phyloP scores from a whole-genome alignment of 1,284 basidiomycete species.

The Cerioporus squamosus region DNA sequence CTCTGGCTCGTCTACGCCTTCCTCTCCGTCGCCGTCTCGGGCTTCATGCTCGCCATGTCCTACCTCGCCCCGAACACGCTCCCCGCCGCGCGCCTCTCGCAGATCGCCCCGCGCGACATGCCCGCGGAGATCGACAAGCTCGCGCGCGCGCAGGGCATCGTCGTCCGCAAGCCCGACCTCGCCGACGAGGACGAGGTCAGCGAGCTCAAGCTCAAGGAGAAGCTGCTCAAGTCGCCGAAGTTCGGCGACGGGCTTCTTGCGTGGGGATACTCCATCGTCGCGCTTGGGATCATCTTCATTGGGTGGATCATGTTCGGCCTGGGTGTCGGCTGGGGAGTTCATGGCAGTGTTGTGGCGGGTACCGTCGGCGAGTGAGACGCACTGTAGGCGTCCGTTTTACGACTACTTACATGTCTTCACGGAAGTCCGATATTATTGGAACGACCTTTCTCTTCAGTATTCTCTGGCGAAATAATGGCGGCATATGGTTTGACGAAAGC shows the following conservation, averaged over 20 bases:
- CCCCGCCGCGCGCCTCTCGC: slow-evolving; percentile 46
- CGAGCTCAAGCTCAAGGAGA: slow-evolving; percentile 33
- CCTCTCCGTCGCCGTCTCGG: slow-evolving; percentile 42
- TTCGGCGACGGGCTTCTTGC: slow-evolving; percentile 20
- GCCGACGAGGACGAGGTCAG: slow-evolving; percentile 24
- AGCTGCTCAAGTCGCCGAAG: slow-evolving; percentile 39
- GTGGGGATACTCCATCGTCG: slow-evolving; percentile 34
- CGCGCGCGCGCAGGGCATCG: slow-evolving; percentile 27
- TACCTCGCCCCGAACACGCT: slow-evolving; percentile 36
- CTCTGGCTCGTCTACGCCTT: slow-evolving; percentile 49
- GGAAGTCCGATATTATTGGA: too few species aligned
- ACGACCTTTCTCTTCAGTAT: too few species aligned
- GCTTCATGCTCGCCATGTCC: slow-evolving; percentile 40
- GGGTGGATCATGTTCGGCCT: slow-evolving; percentile 52
- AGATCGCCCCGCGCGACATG: slow-evolving; percentile 40
- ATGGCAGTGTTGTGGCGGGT: slow-evolving; percentile 44
- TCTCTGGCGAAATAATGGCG: too few species aligned
- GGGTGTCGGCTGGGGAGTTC: slow-evolving; percentile 49
- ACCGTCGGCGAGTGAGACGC: slow-evolving; percentile 41
- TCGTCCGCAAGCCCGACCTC: slow-evolving; percentile 25
- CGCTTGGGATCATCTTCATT: slow-evolving; percentile 40
- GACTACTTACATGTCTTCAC: too few species aligned
- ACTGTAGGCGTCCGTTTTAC: too few species aligned
- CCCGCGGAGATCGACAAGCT: slow-evolving; percentile 39
- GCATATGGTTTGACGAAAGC: too few species aligned